Evolutionary conservation across 306 rosid species (phyloP).

Genomic region (Cyclanthera cordifolia): DNA sequence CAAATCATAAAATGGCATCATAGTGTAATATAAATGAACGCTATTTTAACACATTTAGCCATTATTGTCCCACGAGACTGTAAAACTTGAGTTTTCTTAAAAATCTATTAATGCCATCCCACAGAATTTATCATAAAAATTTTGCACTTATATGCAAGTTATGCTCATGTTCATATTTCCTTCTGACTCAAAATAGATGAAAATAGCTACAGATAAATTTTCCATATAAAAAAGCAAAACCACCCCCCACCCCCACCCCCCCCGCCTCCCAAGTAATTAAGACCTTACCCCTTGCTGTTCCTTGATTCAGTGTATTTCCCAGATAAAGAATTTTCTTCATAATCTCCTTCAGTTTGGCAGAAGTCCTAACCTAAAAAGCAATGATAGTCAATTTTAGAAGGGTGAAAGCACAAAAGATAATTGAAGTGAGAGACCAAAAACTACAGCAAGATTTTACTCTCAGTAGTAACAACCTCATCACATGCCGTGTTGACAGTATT

Average conservation of each 20-base stretch:
- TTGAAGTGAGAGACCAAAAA: constrained; percentile 14
- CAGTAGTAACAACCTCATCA: constrained; percentile 56
- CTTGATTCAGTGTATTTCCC: constrained; percentile 92
- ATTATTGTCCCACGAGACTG: neutral
- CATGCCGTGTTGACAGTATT: constrained; percentile 76
- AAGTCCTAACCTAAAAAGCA: constrained; percentile 58
- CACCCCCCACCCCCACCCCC: too few relatives aligned
- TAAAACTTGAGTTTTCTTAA: neutral
- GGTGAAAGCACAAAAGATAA: constrained; percentile 17
- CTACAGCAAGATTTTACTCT: constrained; percentile 10
- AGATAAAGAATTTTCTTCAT: constrained; percentile 76
- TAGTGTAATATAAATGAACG: neutral
- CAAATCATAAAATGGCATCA: neutral
- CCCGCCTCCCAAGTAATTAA: constrained; percentile 9
- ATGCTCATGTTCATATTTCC: neutral
- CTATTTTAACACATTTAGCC: neutral
- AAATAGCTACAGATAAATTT: neutral
- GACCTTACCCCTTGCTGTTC: constrained; percentile 94
- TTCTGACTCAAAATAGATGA: neutral
- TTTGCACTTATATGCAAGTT: neutral
- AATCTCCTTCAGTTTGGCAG: constrained; percentile 70
- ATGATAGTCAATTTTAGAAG: constrained; percentile 7
- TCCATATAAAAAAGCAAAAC: constrained; percentile 1
- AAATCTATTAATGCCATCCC: neutral
- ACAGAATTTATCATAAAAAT: neutral